Evolutionary conservation across 441 rosid genomes (phyloP).

Genomic region (Biscutella laevigata): DNA sequence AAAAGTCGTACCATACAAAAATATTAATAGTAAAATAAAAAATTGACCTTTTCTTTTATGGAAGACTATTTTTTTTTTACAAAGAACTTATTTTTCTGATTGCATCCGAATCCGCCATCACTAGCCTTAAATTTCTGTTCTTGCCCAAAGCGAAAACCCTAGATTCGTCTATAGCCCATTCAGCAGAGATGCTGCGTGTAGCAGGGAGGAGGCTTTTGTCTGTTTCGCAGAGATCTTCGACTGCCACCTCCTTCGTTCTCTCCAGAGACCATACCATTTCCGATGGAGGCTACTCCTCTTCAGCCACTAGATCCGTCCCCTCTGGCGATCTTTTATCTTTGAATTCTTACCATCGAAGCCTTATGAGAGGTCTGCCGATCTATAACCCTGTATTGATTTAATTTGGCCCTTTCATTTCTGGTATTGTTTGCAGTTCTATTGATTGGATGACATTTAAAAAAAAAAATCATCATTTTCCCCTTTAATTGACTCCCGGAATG

Average conservation of each 20-base stretch:
- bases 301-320: conserved; percentile 27
- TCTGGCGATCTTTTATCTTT: conserved; percentile 19
- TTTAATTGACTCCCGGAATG: not conserved
- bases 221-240: conserved; percentile 34
- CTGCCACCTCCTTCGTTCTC: conserved; percentile 31
- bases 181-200: conserved; percentile 45
- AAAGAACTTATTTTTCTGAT: not conserved
- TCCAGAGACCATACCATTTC: conserved; percentile 23
- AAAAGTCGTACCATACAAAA: no score
- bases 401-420: not conserved
- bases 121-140: conserved; percentile 13
- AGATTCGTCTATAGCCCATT: conserved; percentile 3
- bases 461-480: not conserved
- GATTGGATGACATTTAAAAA: not conserved
- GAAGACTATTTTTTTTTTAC: not conserved
- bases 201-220: conserved; percentile 64
- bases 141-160: conserved; percentile 23
- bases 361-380: conserved; percentile 35
- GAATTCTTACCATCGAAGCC: conserved; percentile 28
- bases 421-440: not conserved
- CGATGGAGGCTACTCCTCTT: conserved; percentile 17
- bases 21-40: no score
- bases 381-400: not conserved
- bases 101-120: conserved; percentile 7
- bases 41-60: no score